Evolutionary conservation across 148 eudicot species (phyloP).

Genomic region (Cornus kousa): DNA sequence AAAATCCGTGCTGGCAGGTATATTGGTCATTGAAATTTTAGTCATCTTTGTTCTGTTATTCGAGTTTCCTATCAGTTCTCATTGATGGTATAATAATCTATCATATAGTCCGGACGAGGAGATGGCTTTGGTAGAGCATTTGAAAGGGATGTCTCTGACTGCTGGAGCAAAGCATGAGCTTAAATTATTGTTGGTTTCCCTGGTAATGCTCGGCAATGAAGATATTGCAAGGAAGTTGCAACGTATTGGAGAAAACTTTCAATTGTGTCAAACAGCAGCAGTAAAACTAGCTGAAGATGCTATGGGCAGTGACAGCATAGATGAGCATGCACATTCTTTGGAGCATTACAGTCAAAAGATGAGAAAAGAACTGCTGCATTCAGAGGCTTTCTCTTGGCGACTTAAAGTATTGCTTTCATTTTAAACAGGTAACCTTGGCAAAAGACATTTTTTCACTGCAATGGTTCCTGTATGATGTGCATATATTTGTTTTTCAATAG

Average conservation of each 20-base stretch:
- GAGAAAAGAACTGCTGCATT: constrained; percentile 39
- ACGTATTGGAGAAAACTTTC: constrained; percentile 56
- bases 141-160: constrained; percentile 79
- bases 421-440: constrained; percentile 38
- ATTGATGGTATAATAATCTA: constrained; percentile 7
- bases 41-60: neutral
- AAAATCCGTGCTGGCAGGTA: constrained; percentile 99
- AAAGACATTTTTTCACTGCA: neutral
- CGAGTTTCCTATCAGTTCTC: neutral
- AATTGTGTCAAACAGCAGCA: constrained; percentile 81
- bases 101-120: constrained; percentile 84
- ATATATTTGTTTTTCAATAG: neutral
- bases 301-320: constrained; percentile 46
- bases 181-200: constrained; percentile 61
- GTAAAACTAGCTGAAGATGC: constrained; percentile 75
- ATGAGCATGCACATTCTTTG: constrained; percentile 65
- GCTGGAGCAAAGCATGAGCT: constrained; percentile 72
- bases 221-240: constrained; percentile 74
- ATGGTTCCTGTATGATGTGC: neutral
- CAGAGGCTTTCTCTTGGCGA: constrained; percentile 71
- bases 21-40: constrained; percentile 5
- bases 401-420: constrained; percentile 51
- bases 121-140: constrained; percentile 85
- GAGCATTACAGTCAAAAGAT: constrained; percentile 54
- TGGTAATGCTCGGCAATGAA: constrained; percentile 80